Evolutionary conservation across 805 yeast species (phyloP).

Genomic region (Candida golubevii): DNA sequence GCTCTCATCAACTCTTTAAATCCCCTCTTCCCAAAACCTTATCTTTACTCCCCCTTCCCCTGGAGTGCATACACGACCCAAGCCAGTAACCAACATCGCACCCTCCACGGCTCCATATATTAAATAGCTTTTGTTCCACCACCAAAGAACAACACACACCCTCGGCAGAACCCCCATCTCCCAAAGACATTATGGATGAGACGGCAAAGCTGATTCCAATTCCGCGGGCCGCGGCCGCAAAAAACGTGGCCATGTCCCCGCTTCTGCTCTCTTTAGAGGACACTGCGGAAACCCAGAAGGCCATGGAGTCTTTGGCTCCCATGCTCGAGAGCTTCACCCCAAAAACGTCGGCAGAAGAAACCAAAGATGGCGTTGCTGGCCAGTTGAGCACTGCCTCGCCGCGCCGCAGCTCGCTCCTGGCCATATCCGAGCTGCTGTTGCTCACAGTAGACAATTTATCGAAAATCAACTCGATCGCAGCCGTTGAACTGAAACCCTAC

Average conservation of each 20-base stretch:
- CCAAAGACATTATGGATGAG: neutral
- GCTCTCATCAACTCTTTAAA: no score
- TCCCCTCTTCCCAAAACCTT: no score
- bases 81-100: no score
- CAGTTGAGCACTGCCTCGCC: constrained; percentile 11
- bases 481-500: constrained; percentile 10
- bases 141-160: no score
- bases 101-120: no score
- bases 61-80: no score
- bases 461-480: constrained; percentile 15
- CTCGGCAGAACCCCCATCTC: no score
- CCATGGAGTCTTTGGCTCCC: constrained; percentile 78
- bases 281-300: constrained; percentile 38
- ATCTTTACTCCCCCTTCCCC: no score
- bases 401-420: constrained; percentile 16
- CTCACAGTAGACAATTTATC: constrained; percentile 17
- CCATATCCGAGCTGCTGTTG: constrained; percentile 14
- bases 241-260: constrained; percentile 13
- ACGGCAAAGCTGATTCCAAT: constrained; percentile 10
- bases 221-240: constrained; percentile 4
- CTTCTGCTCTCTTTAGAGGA: constrained; percentile 13
- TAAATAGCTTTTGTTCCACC: no score
- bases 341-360: constrained; percentile 51
- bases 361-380: constrained; percentile 19
- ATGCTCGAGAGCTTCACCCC: constrained; percentile 71